A percentile compares a stretch with the other conserved stretches of the same genome.
phyloP scores from a whole-genome alignment of 192 early-diverging fungal species.

The Lobosporangium transversale region DNA sequence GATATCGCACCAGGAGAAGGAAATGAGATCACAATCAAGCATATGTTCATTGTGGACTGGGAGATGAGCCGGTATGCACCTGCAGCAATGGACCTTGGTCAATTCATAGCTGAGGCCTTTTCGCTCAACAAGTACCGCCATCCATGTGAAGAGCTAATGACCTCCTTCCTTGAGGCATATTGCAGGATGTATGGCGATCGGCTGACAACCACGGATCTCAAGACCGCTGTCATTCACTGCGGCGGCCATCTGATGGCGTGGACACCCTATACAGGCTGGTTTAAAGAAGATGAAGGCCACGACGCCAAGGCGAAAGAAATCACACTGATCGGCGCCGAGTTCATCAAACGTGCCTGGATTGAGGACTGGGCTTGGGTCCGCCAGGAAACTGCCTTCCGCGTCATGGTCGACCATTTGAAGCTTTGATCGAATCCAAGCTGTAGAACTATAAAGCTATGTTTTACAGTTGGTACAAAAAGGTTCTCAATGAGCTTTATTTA shows the following conservation, averaged over 20 bases:
- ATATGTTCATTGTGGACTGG: conserved; percentile 50
- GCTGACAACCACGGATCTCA: conserved; percentile 33
- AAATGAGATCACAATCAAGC: conserved; percentile 35
- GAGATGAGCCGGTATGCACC: conserved; percentile 47
- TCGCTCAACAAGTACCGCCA: conserved; percentile 51
- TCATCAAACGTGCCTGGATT: conserved; percentile 46
- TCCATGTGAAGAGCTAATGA: conserved; percentile 37
- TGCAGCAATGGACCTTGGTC: conserved; percentile 54
- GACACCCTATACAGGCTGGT: conserved; percentile 52
- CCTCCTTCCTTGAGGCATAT: conserved; percentile 41
- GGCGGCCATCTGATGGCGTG: conserved; percentile 49
- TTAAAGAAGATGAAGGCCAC: conserved; percentile 34
- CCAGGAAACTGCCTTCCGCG: conserved; percentile 34
- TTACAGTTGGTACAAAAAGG: conserved; percentile 7
- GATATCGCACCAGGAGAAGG: conserved; percentile 9
- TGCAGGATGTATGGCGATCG: conserved; percentile 26
- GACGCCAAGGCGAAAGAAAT: conserved; percentile 29
- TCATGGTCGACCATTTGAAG: conserved; percentile 41
- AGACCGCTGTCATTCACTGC: conserved; percentile 48
- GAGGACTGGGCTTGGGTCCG: conserved; percentile 56
- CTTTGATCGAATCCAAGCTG: conserved; percentile 20
- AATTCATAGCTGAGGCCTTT: conserved; percentile 45
- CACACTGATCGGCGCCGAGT: conserved; percentile 39
- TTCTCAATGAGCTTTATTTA: neutral
- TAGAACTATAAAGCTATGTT: conserved; percentile 31